These are phyloP conservation scores for Candida tibetensis DNA, from an alignment of 805 yeast genomes.

Conservation along the genomic window DNA sequence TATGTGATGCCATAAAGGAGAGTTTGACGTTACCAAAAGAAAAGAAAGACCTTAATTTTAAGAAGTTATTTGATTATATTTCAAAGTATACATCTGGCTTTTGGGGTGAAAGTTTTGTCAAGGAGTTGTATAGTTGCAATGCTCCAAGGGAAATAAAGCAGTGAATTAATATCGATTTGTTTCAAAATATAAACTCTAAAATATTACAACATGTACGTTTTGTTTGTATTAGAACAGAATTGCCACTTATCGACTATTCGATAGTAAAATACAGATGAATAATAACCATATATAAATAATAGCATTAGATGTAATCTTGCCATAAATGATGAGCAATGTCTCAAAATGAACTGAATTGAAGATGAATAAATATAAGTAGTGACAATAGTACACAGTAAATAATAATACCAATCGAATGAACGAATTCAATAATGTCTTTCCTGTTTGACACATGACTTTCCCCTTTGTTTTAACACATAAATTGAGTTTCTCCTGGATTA, in stretches of 20 bases:
- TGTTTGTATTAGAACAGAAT: too few species aligned
- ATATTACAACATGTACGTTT: too few species aligned
- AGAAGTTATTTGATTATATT: slow-evolving; percentile 80
- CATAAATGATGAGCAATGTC: not conserved
- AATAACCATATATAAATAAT: not conserved
- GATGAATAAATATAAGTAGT: slow-evolving; percentile 1
- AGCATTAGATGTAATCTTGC: not conserved
- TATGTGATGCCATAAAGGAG: slow-evolving; percentile 81
- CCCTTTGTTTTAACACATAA: not conserved
- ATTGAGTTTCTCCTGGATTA: not conserved
- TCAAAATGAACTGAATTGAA: slow-evolving; percentile 3
- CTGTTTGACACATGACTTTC: too few species aligned
- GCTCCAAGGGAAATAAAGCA: not conserved
- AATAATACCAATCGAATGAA: too few species aligned
- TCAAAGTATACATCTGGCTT: slow-evolving; percentile 91
- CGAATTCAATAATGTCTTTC: too few species aligned
- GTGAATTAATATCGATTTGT: not conserved
- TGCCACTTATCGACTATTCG: not conserved
- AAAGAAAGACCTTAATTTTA: slow-evolving; percentile 73
- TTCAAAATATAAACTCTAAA: too few species aligned
- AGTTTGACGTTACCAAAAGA: slow-evolving; percentile 83
- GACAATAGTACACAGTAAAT: too few species aligned
- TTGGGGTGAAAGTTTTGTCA: slow-evolving; percentile 97
- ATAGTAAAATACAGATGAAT: not conserved
- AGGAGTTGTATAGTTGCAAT: slow-evolving; percentile 59